Evolutionary conservation across 441 rosid genomes (phyloP).

Genomic region (Gossypium gossypioides): DNA sequence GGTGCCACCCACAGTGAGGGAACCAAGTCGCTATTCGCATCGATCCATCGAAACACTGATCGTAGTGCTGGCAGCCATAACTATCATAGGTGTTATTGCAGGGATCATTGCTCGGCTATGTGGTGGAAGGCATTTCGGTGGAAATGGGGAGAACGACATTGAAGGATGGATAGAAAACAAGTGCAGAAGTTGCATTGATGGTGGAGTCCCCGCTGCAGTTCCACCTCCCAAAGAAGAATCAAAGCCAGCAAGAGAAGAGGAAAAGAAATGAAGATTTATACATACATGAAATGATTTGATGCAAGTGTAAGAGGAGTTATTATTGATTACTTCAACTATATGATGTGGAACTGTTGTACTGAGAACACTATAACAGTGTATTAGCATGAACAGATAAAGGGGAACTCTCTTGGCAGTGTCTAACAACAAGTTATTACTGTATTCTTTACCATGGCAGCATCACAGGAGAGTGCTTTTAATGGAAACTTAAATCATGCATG

Average conservation of each 20-base stretch:
- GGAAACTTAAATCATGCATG: conserved; percentile 1
- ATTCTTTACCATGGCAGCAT: not conserved
- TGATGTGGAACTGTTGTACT: not conserved
- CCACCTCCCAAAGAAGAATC: conserved; percentile 23
- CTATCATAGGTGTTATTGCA: conserved; percentile 59
- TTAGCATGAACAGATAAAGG: not conserved
- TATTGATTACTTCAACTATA: not conserved
- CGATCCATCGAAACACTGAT: conserved; percentile 73
- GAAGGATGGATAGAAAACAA: conserved; percentile 87
- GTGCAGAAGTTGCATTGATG: conserved; percentile 81
- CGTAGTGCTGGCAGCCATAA: conserved; percentile 70
- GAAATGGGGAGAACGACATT: conserved; percentile 63
- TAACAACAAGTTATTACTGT: not conserved
- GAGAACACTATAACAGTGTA: not conserved
- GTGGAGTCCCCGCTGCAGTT: conserved; percentile 43
- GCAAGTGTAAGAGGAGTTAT: not conserved
- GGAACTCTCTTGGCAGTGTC: not conserved
- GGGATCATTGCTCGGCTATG: conserved; percentile 70
- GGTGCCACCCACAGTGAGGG: conserved; percentile 34
- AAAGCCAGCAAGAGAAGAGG: conserved; percentile 34
- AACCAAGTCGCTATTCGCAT: conserved; percentile 34
- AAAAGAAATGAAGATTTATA: conserved; percentile 33
- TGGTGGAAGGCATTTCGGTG: conserved; percentile 64
- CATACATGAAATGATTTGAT: not conserved
- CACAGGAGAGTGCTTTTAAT: not conserved